Conservation (phyloP, 306 rosid species). For the Casuarina equisetifolia region DNA sequence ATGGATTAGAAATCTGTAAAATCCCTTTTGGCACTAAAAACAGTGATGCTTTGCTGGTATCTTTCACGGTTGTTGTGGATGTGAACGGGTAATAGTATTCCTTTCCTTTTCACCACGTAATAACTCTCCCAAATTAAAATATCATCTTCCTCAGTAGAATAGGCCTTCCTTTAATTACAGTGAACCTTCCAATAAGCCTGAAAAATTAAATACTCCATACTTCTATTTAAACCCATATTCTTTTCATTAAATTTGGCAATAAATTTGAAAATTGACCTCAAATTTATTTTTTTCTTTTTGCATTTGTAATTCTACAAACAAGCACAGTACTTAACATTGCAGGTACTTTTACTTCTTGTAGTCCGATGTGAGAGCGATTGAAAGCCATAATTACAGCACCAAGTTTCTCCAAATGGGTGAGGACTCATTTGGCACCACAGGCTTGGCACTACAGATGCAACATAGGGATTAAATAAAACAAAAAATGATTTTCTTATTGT, state of each 20-base stretch:
- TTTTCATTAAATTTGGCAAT: too few species aligned
- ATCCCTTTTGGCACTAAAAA: background rate
- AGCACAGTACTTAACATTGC: too few species aligned
- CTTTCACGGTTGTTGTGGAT: conserved; percentile 13
- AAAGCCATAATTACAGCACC: background rate
- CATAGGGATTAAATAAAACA: background rate
- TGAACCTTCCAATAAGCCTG: background rate
- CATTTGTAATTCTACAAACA: too few species aligned
- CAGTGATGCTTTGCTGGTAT: background rate
- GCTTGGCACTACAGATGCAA: background rate
- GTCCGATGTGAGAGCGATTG: background rate
- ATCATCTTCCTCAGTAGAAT: background rate
- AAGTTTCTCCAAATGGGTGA: background rate
- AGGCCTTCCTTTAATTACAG: background rate
- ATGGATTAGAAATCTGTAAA: too few species aligned
- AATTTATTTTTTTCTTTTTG: too few species aligned
- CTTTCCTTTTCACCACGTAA: background rate
- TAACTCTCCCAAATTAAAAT: background rate
- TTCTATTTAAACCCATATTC: too few species aligned
- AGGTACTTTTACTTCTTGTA: too few species aligned
- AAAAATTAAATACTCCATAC: background rate
- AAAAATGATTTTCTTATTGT: background rate
- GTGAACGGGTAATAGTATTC: background rate
- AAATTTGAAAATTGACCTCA: too few species aligned
- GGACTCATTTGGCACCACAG: background rate